Percentiles rank a stretch among this genome's conserved stretches.
These are phyloP conservation scores for Diplosphaera chodatii DNA, from an alignment of 139 green algal species.

Conservation along the genomic window DNA sequence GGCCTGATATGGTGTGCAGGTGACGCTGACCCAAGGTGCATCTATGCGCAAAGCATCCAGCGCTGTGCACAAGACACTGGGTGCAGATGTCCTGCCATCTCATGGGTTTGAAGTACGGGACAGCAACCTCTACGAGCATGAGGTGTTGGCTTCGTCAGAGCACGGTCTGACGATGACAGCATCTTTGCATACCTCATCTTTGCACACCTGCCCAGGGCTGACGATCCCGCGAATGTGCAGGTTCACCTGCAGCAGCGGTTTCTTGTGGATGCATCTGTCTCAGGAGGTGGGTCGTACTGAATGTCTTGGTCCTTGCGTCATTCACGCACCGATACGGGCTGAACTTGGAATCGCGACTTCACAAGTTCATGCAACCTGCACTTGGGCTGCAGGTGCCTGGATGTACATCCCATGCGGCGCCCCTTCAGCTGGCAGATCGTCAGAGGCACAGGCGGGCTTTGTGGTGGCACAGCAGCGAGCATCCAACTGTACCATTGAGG, in stretches of 20 bases:
- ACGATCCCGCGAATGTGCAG: slow-evolving; percentile 9
- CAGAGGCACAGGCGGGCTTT: neutral
- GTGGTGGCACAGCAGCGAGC: slow-evolving; percentile 1
- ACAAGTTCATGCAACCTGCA: too few species aligned
- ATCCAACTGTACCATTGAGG: slow-evolving; percentile 40
- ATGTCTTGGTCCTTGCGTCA: neutral
- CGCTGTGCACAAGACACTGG: slow-evolving; percentile 11
- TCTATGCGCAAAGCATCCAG: slow-evolving; percentile 21
- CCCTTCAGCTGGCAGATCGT: neutral
- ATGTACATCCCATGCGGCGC: slow-evolving; percentile 27
- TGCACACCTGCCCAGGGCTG: too few species aligned
- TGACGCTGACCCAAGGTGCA: slow-evolving; percentile 11
- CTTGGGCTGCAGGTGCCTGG: slow-evolving; percentile 32
- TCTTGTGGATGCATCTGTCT: slow-evolving; percentile 52
- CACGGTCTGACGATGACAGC: too few species aligned
- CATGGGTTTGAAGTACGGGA: slow-evolving; percentile 26
- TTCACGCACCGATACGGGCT: too few species aligned
- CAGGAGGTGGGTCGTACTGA: slow-evolving; percentile 22
- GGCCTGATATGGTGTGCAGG: neutral
- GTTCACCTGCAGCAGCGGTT: slow-evolving; percentile 61
- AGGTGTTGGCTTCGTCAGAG: too few species aligned
- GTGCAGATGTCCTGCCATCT: slow-evolving; percentile 3
- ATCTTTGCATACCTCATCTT: too few species aligned
- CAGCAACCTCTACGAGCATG: slow-evolving; percentile 33
- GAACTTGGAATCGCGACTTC: too few species aligned